phyloP scores from a whole-genome alignment of 2,329 filamentous ascomycete species.

The Tolypocladium ovalisporum region DNA sequence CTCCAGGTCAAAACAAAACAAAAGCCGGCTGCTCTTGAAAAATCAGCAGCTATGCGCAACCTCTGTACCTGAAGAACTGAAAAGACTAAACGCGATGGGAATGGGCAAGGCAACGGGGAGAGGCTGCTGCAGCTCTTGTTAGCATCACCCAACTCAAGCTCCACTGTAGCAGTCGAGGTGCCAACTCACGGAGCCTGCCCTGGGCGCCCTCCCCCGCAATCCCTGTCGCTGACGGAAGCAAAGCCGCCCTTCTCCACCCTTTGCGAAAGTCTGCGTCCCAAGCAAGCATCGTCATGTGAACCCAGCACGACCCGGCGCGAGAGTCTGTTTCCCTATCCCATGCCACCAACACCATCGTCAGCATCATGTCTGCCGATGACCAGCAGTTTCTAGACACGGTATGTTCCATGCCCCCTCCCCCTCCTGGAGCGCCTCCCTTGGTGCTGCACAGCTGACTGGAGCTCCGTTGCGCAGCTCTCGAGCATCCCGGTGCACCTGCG shows the following conservation, averaged over 20 bases:
- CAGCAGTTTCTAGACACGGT: conserved; percentile 70
- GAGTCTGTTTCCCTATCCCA: neutral
- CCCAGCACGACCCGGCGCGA: neutral
- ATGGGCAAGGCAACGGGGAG: neutral
- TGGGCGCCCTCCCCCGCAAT: neutral
- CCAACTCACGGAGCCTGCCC: conserved; percentile 7
- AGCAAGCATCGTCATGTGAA: conserved; percentile 3
- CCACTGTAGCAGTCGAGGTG: neutral
- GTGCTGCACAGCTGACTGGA: conserved; percentile 1
- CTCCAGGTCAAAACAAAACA: too few species aligned
- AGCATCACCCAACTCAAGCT: neutral
- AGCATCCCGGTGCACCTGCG: conserved; percentile 52
- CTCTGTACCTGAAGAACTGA: too few species aligned
- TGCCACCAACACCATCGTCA: conserved; percentile 1
- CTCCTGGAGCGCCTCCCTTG: neutral
- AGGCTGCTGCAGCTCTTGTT: neutral
- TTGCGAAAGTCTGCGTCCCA: neutral
- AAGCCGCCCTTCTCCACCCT: neutral
- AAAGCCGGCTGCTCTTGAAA: too few species aligned
- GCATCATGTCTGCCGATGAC: conserved; percentile 66
- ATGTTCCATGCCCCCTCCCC: conserved; percentile 26
- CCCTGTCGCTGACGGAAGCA: conserved; percentile 1
- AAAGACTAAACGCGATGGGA: too few species aligned
- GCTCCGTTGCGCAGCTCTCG: conserved; percentile 29
- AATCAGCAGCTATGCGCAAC: too few species aligned